Evolutionary conservation across 139 green algal genomes (phyloP), one percentile per base, ranked within the genome.

Genomic region (Chlorella ohadii): DNA sequence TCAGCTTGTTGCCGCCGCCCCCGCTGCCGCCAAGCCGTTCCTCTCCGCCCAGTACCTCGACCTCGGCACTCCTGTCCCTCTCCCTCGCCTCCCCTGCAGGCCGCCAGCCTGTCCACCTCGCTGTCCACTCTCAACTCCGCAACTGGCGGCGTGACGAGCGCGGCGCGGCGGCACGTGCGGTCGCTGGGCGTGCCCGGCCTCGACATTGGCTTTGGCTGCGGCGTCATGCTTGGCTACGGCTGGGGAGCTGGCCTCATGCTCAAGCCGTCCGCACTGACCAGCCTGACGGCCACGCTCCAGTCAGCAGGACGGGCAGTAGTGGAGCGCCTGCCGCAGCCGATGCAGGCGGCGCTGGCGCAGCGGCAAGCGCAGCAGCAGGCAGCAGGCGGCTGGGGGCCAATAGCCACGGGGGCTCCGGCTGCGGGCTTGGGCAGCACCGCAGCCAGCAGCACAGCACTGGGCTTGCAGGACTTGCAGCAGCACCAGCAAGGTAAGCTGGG

Each of bases 241-340:
- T 89, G 38, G 19, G 86, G 86, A 12, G 66, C 56, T 28, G 86
- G 86, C 28, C n/a, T 89, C 17, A 78, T 85, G 28, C 22, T 87
- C 11, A 87, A 74, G 28, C 86, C 84, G 1, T 36, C 41, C 20
- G 72, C 72, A 9, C 70, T 84, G 83, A 34, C 68, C 5, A 67
- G n/a, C 38, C 25, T 51, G 12, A 38, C 56, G 31, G 15, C 22
- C 12, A 31, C 63, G 3, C 27, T 82, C 28, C 77, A 78, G n/a
- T 33, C 28, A 23, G 63, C 78, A 7, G 78, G 38, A 15, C 63
- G 63, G 61, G 28, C 27, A 17, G 31, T 83, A 22, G 16, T 75
- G 47, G 70, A 38, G n/a, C 64, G 39, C 57, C 70, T 87, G 57
- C 72, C 72, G 22, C 38, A 34, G 33, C 70, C 66, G 71, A 13